Conservation (phyloP, 192 early-diverging fungal species). For the Mortierella claussenii region DNA sequence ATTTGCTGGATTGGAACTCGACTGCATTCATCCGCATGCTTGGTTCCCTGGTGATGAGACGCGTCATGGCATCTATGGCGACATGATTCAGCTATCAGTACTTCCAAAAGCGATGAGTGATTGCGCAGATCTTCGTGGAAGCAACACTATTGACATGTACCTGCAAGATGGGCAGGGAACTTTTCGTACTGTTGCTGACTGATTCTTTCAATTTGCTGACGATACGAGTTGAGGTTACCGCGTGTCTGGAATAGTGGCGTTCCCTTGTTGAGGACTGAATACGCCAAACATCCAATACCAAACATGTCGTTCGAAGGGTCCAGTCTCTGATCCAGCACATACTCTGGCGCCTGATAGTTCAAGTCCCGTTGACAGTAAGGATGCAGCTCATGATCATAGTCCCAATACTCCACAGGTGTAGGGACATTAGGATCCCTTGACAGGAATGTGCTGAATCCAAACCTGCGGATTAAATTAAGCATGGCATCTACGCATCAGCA, state of each 20-base stretch:
- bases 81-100: background rate
- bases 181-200: conserved; percentile 42
- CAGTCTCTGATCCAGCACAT: conserved; percentile 66
- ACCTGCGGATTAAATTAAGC: conserved; percentile 35
- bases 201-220: conserved; percentile 62
- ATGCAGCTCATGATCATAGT: conserved; percentile 70
- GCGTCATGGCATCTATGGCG: conserved; percentile 56
- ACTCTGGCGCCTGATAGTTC: conserved; percentile 72
- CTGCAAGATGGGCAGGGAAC: conserved; percentile 67
- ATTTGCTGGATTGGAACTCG: conserved; percentile 73
- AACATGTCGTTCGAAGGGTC: conserved; percentile 76
- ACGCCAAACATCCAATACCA: conserved; percentile 81
- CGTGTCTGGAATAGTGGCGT: conserved; percentile 68
- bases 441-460: conserved; percentile 72
- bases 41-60: conserved; percentile 65
- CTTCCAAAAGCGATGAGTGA: no score
- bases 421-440: conserved; percentile 52
- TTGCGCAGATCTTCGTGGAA: no score
- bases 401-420: conserved; percentile 49
- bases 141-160: conserved; percentile 37
- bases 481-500: background rate
- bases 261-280: conserved; percentile 76
- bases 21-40: conserved; percentile 65
- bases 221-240: conserved; percentile 74
- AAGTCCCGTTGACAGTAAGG: conserved; percentile 64